phyloP scores from a whole-genome alignment of 805 yeast genomes.

The Ogataea polymorpha region DNA sequence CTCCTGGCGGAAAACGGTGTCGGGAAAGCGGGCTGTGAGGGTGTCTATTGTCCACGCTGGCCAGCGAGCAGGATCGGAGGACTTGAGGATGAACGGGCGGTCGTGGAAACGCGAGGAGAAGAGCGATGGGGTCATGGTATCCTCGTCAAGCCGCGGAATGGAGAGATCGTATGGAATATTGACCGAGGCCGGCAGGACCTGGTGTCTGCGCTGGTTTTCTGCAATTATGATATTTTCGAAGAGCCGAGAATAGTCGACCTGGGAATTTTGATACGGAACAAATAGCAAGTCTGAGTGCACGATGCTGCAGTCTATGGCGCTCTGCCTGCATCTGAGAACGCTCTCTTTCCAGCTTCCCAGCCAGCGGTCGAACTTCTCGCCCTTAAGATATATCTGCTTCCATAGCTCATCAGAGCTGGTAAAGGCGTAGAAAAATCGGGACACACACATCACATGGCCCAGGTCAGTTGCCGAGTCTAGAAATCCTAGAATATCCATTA shows the following conservation, averaged over 20 bases:
- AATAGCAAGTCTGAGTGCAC: constrained; percentile 76
- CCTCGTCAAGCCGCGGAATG: constrained; percentile 53
- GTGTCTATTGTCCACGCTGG: constrained; percentile 58
- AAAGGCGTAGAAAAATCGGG: constrained; percentile 69
- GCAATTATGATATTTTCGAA: constrained; percentile 49
- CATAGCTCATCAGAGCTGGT: constrained; percentile 76
- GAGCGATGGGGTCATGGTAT: constrained; percentile 37
- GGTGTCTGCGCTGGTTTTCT: constrained; percentile 30
- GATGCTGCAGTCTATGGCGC: constrained; percentile 43
- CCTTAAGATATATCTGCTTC: constrained; percentile 54
- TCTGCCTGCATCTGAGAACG: constrained; percentile 42
- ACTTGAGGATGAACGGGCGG: constrained; percentile 52
- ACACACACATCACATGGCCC: constrained; percentile 50
- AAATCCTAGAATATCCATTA: constrained; percentile 50
- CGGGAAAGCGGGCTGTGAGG: constrained; percentile 52
- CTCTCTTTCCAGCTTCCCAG: constrained; percentile 79
- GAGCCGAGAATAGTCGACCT: constrained; percentile 52
- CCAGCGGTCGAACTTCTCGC: constrained; percentile 45
- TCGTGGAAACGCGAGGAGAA: constrained; percentile 45
- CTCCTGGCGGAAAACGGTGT: constrained; percentile 74
- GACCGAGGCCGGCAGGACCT: constrained; percentile 2
- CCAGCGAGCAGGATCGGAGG: constrained; percentile 41
- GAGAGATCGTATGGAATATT: constrained; percentile 10
- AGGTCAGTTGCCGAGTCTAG: constrained; percentile 49
- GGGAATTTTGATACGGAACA: constrained; percentile 80